A percentile compares a stretch with the other conserved stretches of the same genome.
These are phyloP conservation scores for Metschnikowia chrysomelidarum DNA, from an alignment of 805 yeast genomes.

Conservation along the genomic window DNA sequence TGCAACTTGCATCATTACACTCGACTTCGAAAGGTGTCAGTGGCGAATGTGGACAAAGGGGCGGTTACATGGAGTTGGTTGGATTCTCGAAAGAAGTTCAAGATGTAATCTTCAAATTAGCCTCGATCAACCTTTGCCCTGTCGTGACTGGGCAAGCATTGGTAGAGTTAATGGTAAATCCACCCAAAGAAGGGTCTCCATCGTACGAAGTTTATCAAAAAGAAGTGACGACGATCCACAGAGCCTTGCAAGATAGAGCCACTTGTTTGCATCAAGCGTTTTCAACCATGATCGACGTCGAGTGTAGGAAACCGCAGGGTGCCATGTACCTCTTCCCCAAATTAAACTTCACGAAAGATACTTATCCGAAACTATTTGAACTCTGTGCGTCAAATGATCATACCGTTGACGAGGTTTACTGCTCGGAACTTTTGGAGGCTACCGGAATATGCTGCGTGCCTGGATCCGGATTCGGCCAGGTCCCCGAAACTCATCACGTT, in stretches of 20 bases:
- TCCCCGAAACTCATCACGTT: constrained; percentile 82
- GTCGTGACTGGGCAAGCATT: constrained; percentile 94
- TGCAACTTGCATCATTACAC: constrained; percentile 90
- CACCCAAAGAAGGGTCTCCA: constrained; percentile 77
- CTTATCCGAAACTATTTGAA: constrained; percentile 52
- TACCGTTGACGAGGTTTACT: constrained; percentile 84
- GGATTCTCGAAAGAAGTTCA: constrained; percentile 73
- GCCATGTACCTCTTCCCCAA: constrained; percentile 97
- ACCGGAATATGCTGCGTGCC: constrained; percentile 98
- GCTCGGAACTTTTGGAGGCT: constrained; percentile 73
- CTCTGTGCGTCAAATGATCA: constrained; percentile 56
- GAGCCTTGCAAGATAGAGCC: constrained; percentile 64
- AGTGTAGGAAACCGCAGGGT: constrained; percentile 89
- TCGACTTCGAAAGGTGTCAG: constrained; percentile 97
- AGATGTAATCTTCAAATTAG: constrained; percentile 75
- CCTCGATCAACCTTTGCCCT: constrained; percentile 89
- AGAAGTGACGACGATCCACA: constrained; percentile 63
- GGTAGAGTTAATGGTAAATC: constrained; percentile 89
- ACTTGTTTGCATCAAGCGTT: constrained; percentile 66
- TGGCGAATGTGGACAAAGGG: constrained; percentile 99
- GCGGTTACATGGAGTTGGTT: constrained; percentile 94
- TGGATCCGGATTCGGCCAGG: constrained; percentile 96
- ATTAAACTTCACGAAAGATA: constrained; percentile 51
- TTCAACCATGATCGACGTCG: constrained; percentile 71
- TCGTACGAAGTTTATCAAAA: constrained; percentile 63